Evolutionary conservation across 1,284 basidiomycete species (phyloP).

Genomic region (Hypsizygus ulmarius): DNA sequence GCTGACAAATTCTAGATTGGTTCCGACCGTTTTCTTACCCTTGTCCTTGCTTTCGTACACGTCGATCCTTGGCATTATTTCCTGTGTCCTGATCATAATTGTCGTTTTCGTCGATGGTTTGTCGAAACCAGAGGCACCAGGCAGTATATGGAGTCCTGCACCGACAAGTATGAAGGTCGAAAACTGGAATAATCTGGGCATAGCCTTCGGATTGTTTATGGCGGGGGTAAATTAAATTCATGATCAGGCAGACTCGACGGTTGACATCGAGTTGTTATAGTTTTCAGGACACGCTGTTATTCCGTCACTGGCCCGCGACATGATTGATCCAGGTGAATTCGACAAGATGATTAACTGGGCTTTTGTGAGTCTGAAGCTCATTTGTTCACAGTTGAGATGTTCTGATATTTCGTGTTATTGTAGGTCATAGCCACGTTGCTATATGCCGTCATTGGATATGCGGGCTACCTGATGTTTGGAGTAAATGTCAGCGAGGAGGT

Average conservation of each 20-base stretch:
- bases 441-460: slow-evolving; percentile 79
- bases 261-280: slow-evolving; percentile 31
- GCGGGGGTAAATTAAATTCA: slow-evolving; percentile 66
- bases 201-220: slow-evolving; percentile 90
- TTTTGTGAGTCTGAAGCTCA: slow-evolving; percentile 49
- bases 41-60: slow-evolving; percentile 82
- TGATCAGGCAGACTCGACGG: not conserved
- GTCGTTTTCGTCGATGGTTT: slow-evolving; percentile 88
- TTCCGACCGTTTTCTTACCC: slow-evolving; percentile 84
- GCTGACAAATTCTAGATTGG: slow-evolving; percentile 45
- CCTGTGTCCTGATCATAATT: slow-evolving; percentile 72
- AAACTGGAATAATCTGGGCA: slow-evolving; percentile 58
- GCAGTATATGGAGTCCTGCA: slow-evolving; percentile 77
- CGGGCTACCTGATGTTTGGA: slow-evolving; percentile 94
- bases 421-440: slow-evolving; percentile 77
- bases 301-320: slow-evolving; percentile 87
- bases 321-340: slow-evolving; percentile 82
- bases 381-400: not conserved
- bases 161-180: slow-evolving; percentile 65
- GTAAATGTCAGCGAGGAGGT: slow-evolving; percentile 81
- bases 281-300: slow-evolving; percentile 94
- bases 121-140: slow-evolving; percentile 75
- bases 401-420: not conserved
- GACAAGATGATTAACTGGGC: slow-evolving; percentile 83
- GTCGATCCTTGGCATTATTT: slow-evolving; percentile 81